Evolutionary conservation across 2,329 filamentous ascomycete species (phyloP), one percentile per base, ranked within the genome.

Genomic region (Epichloe sp.): DNA sequence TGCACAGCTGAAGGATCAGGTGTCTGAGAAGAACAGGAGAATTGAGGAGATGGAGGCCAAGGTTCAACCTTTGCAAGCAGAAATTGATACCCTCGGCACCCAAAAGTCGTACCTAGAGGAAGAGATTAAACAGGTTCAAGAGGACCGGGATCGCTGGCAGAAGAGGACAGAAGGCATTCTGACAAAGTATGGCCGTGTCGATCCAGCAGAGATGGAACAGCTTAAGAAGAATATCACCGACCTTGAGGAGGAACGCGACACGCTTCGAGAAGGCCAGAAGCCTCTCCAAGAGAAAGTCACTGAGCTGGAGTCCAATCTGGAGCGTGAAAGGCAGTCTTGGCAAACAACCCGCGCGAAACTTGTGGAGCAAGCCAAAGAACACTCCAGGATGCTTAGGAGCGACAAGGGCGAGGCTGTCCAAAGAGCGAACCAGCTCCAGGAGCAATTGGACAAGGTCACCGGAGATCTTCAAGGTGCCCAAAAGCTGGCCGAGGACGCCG

Each of bases 101-200:
- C 80, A 91, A 55, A 77, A 88, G 55, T 80, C 85, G 54, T 86
- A 85, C 57, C 85, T 90, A 60, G 85, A 94, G 57, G 88, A 88
- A 12, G 91, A 97, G 63, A 80, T 96, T 62, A 88, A 86, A 61
- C 78, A 96, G 56, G 76, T 97, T 10, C 86, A 94, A 57, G 86
- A 93, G 60, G 91, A 97, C 63, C 84, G 93, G 15, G 91, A 97
- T 63, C 81, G 88, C 52, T 96, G 91, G 87, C 89, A 95, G 68
- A 91, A 96, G 73, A 85, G 93, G 23, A 94, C 89, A 1, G 89
- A 97, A 63, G 88, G 94, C 59, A 96, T 98, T 55, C 79, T 98
- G 48, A 89, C 88, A 57, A 96, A 95, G 65, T 96, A 97, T 63
- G 90, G 95, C 58, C 87, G 91, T 51, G 88, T 94, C 49, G 93